Base-by-base conservation (phyloP, 2,329 filamentous ascomycete species). In the Phaeophleospora eucalypticola region DNA sequence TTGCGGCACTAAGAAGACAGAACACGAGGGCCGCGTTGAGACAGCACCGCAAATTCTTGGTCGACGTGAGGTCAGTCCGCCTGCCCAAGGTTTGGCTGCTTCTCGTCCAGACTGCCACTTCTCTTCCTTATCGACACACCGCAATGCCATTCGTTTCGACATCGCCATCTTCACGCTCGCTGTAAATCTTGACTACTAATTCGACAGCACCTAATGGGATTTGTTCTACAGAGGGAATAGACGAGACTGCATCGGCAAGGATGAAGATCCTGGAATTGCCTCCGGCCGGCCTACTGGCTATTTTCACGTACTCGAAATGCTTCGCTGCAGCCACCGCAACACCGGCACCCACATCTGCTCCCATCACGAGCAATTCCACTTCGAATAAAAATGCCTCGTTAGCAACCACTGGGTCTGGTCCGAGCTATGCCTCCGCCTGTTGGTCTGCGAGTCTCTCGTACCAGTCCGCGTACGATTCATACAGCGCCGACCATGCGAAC, bases 261-360 rank as follows among this genome's bases (percentile, higher is more conserved):
- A 45, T 37, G 42, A 36, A 6, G 19, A 19, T 27, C 40, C 44
- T 53, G 19, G 45, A 45, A 35, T 42, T 56, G 15, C 53, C 53
- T 15, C 36, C 53, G 32, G 48, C 45, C 39, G 33, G 53, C 17
- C 41, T 54, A 17, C 36, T 53, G 37, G 41, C 44, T 27, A 32
- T 46, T 14, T 48, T 48, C 46, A 33, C 51, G 17, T 54, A 45
- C 45, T 38, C 41, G 2, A 7, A 19, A 10, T 29, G 7, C 24
- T n/a, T 19, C 10, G 27, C 29, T 14, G 38, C 14, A 8, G 46
- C 48, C 20, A 36, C 19, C 12, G 17, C 35, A 12, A 40, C 37
- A 35, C 32, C 41, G 15, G 24, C 40, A 32, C 35, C 38, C 27
- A 46, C 39, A 9, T 19, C 20, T 15, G 27, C 33, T 24, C 17